phyloP scores from a whole-genome alignment of 805 yeast species.

The Yamadazyma akitaensis region DNA sequence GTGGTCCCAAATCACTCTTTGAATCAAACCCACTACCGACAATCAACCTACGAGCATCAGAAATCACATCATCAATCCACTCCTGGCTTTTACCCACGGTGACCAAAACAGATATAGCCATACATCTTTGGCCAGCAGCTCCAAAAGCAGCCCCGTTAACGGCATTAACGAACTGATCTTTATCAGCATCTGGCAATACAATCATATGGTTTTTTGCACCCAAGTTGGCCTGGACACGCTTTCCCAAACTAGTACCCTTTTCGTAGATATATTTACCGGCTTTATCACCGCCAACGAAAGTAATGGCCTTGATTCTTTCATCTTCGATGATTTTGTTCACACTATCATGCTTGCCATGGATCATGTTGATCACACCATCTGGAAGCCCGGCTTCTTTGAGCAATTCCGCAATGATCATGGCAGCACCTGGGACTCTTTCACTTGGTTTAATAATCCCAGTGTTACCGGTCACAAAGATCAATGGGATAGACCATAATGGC shows the following conservation, averaged over 20 bases:
- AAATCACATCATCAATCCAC: slow-evolving; percentile 61
- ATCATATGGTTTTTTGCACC: slow-evolving; percentile 80
- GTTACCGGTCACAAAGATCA: slow-evolving; percentile 67
- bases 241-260: slow-evolving; percentile 63
- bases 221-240: slow-evolving; percentile 72
- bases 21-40: slow-evolving; percentile 67
- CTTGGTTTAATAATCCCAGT: slow-evolving; percentile 60
- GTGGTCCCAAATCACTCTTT: slow-evolving; percentile 68
- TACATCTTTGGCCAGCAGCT: slow-evolving; percentile 83
- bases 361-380: slow-evolving; percentile 65
- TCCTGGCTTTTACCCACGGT: slow-evolving; percentile 64
- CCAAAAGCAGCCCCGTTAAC: slow-evolving; percentile 76
- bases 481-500: slow-evolving; percentile 64
- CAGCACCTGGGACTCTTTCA: slow-evolving; percentile 81
- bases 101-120: slow-evolving; percentile 72
- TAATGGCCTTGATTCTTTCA: slow-evolving; percentile 71
- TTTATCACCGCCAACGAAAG: slow-evolving; percentile 76
- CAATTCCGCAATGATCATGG: slow-evolving; percentile 68
- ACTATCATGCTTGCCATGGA: slow-evolving; percentile 71
- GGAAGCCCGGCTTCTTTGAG: slow-evolving; percentile 74
- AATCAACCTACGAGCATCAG: slow-evolving; percentile 52
- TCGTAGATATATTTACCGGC: slow-evolving; percentile 74
- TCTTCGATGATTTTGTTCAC: slow-evolving; percentile 69
- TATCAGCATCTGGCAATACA: slow-evolving; percentile 70
- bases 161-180: slow-evolving; percentile 59